phyloP scores from a whole-genome alignment of 1,284 basidiomycete species.

The Tylopilus sp. region DNA sequence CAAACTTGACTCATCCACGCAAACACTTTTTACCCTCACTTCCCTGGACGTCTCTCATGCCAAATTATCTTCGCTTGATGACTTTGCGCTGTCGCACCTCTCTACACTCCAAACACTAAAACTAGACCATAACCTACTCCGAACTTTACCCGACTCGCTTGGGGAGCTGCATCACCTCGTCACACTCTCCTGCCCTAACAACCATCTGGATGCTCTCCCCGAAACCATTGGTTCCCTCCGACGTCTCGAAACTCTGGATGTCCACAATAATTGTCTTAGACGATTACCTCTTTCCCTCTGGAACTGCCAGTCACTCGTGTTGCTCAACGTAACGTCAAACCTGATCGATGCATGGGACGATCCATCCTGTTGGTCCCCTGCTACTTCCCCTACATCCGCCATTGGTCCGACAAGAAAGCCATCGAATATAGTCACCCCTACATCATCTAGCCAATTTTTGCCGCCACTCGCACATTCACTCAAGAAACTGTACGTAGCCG shows the following conservation, averaged over 20 bases:
- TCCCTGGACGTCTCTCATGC: conserved; percentile 87
- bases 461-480: conserved; percentile 76
- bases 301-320: conserved; percentile 75
- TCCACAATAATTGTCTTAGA: conserved; percentile 89
- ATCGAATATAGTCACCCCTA: conserved; percentile 22
- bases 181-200: conserved; percentile 85
- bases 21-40: conserved; percentile 66
- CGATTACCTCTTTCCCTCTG: conserved; percentile 80
- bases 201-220: conserved; percentile 80
- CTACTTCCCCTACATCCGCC: conserved; percentile 13
- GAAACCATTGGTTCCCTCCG: conserved; percentile 75
- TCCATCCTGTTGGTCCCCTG: conserved; percentile 39
- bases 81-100: conserved; percentile 70
- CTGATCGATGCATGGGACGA: conserved; percentile 75
- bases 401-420: conserved; percentile 30
- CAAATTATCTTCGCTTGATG: conserved; percentile 85
- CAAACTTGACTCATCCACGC: conserved; percentile 61
- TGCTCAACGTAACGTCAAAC: conserved; percentile 91
- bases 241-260: conserved; percentile 77
- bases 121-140: conserved; percentile 87
- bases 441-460: conserved; percentile 37
- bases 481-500: conserved; percentile 80
- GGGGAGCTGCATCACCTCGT: conserved; percentile 73
- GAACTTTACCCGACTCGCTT: conserved; percentile 79
- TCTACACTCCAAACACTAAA: conserved; percentile 71